A percentile compares a stretch with the other conserved stretches of the same genome.
Evolutionary conservation across 768 basidiomycete species (phyloP).

Genomic region (Hortiboletus flavorubellus): DNA sequence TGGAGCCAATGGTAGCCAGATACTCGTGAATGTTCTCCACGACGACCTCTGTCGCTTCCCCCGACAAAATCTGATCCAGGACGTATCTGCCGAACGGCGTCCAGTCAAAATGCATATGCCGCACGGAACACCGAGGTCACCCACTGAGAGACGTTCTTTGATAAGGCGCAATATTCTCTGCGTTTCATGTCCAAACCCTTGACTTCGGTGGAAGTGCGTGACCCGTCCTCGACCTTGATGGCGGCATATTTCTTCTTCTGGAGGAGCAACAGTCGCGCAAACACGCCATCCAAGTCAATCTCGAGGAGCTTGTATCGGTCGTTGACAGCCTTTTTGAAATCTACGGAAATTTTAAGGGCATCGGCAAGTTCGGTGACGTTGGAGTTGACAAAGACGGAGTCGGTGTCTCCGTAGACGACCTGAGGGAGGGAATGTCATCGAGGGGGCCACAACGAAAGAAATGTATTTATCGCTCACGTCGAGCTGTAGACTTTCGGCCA

Average conservation of each 20-base stretch:
- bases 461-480: constrained; percentile 59
- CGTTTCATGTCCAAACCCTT: constrained; percentile 99
- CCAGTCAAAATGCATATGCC: not conserved
- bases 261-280: constrained; percentile 85
- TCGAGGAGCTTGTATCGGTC: constrained; percentile 95
- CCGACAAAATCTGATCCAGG: constrained; percentile 86
- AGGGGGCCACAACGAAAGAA: not conserved
- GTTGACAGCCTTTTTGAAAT: constrained; percentile 96
- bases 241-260: constrained; percentile 99
- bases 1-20: constrained; percentile 68
- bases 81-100: constrained; percentile 60
- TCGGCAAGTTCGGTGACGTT: constrained; percentile 85
- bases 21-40: constrained; percentile 94
- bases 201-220: constrained; percentile 76
- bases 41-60: constrained; percentile 84
- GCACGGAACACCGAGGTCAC: constrained; percentile 27
- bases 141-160: constrained; percentile 90
- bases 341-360: constrained; percentile 85
- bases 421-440: constrained; percentile 29
- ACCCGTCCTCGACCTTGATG: constrained; percentile 86
- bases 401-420: constrained; percentile 99
- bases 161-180: constrained; percentile 88
- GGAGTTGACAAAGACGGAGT: constrained; percentile 98
- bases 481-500: constrained; percentile 86
- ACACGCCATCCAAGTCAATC: constrained; percentile 93